Conservation (phyloP, 768 basidiomycete species). For the Macrolepiota dolichaula region DNA sequence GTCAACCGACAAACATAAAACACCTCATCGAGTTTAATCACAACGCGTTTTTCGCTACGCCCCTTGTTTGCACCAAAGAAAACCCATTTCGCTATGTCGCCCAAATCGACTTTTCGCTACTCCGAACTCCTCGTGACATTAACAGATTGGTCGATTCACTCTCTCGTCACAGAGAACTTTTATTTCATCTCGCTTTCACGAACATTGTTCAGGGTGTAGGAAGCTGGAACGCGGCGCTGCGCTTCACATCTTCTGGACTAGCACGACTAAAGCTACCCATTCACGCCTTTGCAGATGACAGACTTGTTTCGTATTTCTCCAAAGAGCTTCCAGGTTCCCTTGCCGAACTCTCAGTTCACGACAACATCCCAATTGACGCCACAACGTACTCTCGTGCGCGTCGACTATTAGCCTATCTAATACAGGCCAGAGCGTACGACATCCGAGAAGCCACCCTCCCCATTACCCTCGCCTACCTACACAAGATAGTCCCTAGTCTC, state of each 20-base stretch:
- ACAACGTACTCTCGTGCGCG: background rate
- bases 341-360: background rate
- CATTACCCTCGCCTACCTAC: background rate
- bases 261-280: background rate
- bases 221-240: background rate
- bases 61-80: background rate
- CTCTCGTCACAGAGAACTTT: background rate
- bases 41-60: background rate
- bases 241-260: background rate
- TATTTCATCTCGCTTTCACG: background rate
- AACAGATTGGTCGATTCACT: background rate
- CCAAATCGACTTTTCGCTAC: background rate
- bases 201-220: background rate
- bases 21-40: background rate
- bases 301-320: background rate
- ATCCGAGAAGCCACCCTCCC: background rate
- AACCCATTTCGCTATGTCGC: background rate
- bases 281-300: background rate
- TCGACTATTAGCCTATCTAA: background rate
- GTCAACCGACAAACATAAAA: background rate
- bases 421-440: background rate
- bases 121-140: background rate
- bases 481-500: background rate
- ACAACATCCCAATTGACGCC: background rate
- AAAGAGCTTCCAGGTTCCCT: background rate